phyloP scores from a whole-genome alignment of 805 yeast genomes.

The Candida berthetii region DNA sequence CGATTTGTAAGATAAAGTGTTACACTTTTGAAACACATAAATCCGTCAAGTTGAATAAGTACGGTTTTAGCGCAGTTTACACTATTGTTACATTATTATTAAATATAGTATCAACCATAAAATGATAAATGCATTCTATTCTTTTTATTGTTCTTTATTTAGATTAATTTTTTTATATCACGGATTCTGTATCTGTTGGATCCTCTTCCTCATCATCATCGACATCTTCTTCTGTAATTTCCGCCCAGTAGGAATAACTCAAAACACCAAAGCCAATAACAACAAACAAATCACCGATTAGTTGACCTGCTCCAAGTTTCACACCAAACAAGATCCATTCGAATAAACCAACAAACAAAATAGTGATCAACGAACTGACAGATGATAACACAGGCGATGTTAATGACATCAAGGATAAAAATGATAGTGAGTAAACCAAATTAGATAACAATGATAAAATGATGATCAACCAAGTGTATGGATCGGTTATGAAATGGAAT shows the following conservation, averaged over 20 bases:
- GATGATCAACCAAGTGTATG: conserved; percentile 37
- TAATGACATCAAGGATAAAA: conserved; percentile 72
- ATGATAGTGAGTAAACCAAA: conserved; percentile 62
- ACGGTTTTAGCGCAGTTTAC: too few species aligned
- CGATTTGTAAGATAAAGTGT: too few species aligned
- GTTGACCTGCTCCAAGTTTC: conserved; percentile 45
- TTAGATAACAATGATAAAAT: conserved; percentile 54
- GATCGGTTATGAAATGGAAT: conserved; percentile 44
- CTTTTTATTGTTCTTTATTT: too few species aligned
- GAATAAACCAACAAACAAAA: conserved; percentile 69
- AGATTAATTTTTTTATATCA: not conserved
- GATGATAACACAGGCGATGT: conserved; percentile 82
- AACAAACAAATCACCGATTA: conserved; percentile 65
- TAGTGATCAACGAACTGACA: conserved; percentile 64
- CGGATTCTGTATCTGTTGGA: conserved; percentile 7
- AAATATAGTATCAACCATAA: too few species aligned
- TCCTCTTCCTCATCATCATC: conserved; percentile 23
- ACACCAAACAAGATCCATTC: conserved; percentile 68
- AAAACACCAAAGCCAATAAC: conserved; percentile 63
- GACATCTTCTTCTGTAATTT: conserved; percentile 40
- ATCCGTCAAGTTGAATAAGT: too few species aligned
- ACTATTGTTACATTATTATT: too few species aligned
- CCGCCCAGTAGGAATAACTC: conserved; percentile 61
- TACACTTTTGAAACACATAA: too few species aligned
- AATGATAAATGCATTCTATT: too few species aligned